Evolutionary conservation across 192 early-diverging fungal genomes (phyloP), one percentile per base, ranked within the genome.

Genomic region (Powellomyces hirtus): DNA sequence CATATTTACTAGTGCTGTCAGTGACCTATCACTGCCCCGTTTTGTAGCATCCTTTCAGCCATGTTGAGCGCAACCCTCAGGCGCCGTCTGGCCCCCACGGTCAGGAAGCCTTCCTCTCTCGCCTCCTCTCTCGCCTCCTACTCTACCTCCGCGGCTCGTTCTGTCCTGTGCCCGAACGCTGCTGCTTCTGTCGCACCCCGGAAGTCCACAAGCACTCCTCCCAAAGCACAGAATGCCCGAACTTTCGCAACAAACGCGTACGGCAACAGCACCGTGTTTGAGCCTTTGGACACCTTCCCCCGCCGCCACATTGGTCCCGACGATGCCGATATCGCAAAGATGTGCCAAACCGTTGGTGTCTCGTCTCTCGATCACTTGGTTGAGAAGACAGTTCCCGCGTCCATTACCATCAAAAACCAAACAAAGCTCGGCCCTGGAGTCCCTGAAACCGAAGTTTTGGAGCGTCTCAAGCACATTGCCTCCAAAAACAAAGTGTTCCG

Each of bases 401-500:
- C 81, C 49, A 97, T 99, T 74, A 84, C 86, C 18, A 87, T 92
- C 44, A 70, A 86, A 34, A 77, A 86, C 51, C 74, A 85, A 8
- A 85, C 97, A 55, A 73, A 81, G 33, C 87, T 99, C 33, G 88
- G 89, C 44, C 84, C 90, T 24, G 79, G 78, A 53, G 78, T 93
- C 29, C 72, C 94, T 2, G 97, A 99, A 78, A 83, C 84, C 45
- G 92, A 97, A 77, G 86, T 93, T n/a, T 74, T 99, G 40, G 86
- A 85, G 36, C 80, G 88, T 35, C 82, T 99, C 59, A 86, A 89
- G 72, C 62, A 76, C n/a, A 92, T 99, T 73, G 96, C 94, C 30
- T 73, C 79, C 56, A 87, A 94, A 78, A 99, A 99, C 88, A 90
- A 95, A 82, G 75, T 96, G 45, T 90, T 88, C 82, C 86, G 88